phyloP scores from a whole-genome alignment of 2,329 filamentous ascomycete species.

The Colletotrichum zoysiae region DNA sequence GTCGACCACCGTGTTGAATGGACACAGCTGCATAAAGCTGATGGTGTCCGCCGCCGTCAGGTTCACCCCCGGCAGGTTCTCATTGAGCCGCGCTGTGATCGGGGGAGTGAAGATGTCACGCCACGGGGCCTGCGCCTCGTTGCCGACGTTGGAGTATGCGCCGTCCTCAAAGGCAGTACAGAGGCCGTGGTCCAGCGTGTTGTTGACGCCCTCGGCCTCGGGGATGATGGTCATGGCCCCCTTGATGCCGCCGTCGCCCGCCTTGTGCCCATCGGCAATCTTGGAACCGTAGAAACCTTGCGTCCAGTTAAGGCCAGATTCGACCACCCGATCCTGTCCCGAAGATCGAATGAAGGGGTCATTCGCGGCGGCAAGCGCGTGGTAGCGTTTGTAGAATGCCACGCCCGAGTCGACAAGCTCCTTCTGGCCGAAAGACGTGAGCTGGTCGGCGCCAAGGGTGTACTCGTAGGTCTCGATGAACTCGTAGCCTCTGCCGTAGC shows the following conservation, averaged over 20 bases:
- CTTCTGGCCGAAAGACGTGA: slow-evolving; percentile 75
- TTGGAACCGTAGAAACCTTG: slow-evolving; percentile 74
- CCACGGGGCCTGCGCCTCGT: slow-evolving; percentile 69
- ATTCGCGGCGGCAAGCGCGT: slow-evolving; percentile 65
- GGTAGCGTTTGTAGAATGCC: slow-evolving; percentile 82
- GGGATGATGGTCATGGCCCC: slow-evolving; percentile 75
- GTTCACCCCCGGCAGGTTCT: slow-evolving; percentile 75
- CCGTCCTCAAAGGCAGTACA: slow-evolving; percentile 79
- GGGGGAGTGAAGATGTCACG: slow-evolving; percentile 72
- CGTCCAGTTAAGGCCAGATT: slow-evolving; percentile 81
- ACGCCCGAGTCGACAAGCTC: slow-evolving; percentile 81
- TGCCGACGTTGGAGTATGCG: slow-evolving; percentile 60
- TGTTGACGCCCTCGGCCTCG: slow-evolving; percentile 77
- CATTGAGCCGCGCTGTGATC: slow-evolving; percentile 78
- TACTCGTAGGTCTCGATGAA: slow-evolving; percentile 83
- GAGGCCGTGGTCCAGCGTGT: slow-evolving; percentile 81
- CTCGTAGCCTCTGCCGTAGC: slow-evolving; percentile 72
- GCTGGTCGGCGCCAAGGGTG: slow-evolving; percentile 75
- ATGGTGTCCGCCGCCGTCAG: slow-evolving; percentile 73
- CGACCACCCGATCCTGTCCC: slow-evolving; percentile 77
- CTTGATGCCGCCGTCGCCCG: slow-evolving; percentile 57
- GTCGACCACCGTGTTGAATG: slow-evolving; percentile 83
- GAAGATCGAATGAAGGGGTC: slow-evolving; percentile 80
- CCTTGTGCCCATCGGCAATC: slow-evolving; percentile 52
- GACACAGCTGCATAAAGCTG: slow-evolving; percentile 88